These are phyloP conservation scores for Lycium ferocissimum DNA, from an alignment of 257 asterid genomes.

Conservation along the genomic window DNA sequence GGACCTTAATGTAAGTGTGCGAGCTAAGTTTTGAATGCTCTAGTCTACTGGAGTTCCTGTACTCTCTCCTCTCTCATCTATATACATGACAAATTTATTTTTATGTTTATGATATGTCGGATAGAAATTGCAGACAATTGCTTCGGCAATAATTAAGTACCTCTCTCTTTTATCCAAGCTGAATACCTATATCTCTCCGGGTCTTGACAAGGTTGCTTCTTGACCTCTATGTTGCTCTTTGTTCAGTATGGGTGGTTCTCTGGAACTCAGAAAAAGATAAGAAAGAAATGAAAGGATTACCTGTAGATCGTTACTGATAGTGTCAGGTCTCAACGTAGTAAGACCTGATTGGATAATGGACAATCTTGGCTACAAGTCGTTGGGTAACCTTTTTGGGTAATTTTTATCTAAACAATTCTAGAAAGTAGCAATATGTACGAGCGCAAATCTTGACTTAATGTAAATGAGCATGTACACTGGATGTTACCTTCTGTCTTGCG, in stretches of 20 bases:
- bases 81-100: neutral
- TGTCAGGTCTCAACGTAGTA: neutral
- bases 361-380: neutral
- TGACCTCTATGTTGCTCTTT: slow-evolving; percentile 4
- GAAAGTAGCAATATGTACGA: neutral
- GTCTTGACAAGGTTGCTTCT: slow-evolving; percentile 11
- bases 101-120: neutral
- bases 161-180: neutral
- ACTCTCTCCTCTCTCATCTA: neutral
- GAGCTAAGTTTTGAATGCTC: neutral
- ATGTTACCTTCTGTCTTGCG: neutral
- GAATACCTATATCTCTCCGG: neutral
- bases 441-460: neutral
- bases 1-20: slow-evolving; percentile 62
- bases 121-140: neutral
- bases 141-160: neutral
- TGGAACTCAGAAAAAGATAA: neutral
- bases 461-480: slow-evolving; percentile 17
- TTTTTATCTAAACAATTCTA: neutral
- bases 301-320: neutral
- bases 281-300: neutral
- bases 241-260: slow-evolving; percentile 12
- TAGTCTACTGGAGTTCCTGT: neutral
- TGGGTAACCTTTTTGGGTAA: neutral
- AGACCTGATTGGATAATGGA: neutral